Base-by-base conservation (phyloP, 2,329 filamentous ascomycete genomes). In the Cadophora sp. region DNA sequence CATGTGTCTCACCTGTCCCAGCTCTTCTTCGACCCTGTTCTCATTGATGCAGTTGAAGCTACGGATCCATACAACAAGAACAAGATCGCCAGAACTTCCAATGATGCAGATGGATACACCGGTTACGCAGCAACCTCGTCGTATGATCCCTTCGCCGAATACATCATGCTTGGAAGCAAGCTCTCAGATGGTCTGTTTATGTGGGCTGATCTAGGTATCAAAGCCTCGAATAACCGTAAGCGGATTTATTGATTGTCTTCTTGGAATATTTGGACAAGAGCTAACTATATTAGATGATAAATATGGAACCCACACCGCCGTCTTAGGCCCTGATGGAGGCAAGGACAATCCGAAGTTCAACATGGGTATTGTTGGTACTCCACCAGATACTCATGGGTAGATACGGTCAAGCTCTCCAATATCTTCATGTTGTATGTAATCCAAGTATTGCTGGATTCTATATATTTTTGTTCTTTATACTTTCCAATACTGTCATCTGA, bases 1-100 rank as follows among this genome's bases (percentile, higher is more conserved):
- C 80, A 78, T 65, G 81, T 85, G 66, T 83, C 84, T 16, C 73
- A 74, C 48, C 60, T 74, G 36, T 68, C 65, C 8, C 88, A 91
- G 76, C 76, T 89, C 61, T 91, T 88, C 82, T 88, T 89, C 75
- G 87, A 90, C 75, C 84, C 90, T 75, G 79, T 82, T 68, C 82
- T 91, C n/a, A 83, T 88, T 72, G 72, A 73, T 45, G 72, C 80
- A 41, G 86, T 90, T 61, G 84, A 88, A 70, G 76, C 77, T 18
- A 80, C 78, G 0, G 69, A 75, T 1, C 85, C 86, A 1, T 86
- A 87, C 76, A 77, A 71, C 16, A 76, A 76, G 67, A 86, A 87
- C 77, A 81, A 75, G 0, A 80, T 84, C 68, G 64, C 72, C 1
- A 65, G 83, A 20, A 88, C 83, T 5, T 76, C 74, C 53, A 87